Evolutionary conservation across 805 yeast genomes (phyloP), one percentile per base, ranked within the genome.

Genomic region (Yamadazyma olivae): DNA sequence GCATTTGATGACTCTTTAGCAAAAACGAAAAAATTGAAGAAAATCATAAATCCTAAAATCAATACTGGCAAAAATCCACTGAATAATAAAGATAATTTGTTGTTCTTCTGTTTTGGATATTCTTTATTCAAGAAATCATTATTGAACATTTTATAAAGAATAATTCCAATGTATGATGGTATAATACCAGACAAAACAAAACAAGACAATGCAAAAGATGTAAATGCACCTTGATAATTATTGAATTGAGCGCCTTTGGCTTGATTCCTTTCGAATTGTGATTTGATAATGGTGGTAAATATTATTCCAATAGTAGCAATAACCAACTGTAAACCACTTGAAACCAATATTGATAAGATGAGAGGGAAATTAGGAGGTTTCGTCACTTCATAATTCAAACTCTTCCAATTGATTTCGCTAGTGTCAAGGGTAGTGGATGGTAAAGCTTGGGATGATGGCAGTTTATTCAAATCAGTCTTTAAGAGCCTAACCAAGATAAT

Each of bases 271-370:
- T 47, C 54, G 27, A 62, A 49, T 20, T 53, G 54, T 12, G 59
- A 51, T 41, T 62, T 62, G 17, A 64, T 35, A 4, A 62, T 75
- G 30, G 83, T 71, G 3, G 79, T 61, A 2, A 74, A 45, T 7
- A 83, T 65, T 1, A 84, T 79, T 1, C 84, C 83, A 19, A 80
- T 52, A 37, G 79, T 67, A 1, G 87, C 79, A 43, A 83, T 77
- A 31, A 79, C 61, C 32, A 83, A 67, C 54, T 88, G 95, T 25
- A 81, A 69, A 15, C 96, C 96, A 33, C 85, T 71, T 0, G 95
- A 81, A 10, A 79, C 74, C 4, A 83, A 48, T 2, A 82, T 58
- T 2, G 83, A 68, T 34, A 88, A 59, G 1, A 74, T 36, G 5
- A 72, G 50, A 2, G 79, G 70, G 18, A 57, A 58, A 4, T 44